Conservation (phyloP, 2,329 filamentous ascomycete species). For the Arthrobotrys entomopaga region DNA sequence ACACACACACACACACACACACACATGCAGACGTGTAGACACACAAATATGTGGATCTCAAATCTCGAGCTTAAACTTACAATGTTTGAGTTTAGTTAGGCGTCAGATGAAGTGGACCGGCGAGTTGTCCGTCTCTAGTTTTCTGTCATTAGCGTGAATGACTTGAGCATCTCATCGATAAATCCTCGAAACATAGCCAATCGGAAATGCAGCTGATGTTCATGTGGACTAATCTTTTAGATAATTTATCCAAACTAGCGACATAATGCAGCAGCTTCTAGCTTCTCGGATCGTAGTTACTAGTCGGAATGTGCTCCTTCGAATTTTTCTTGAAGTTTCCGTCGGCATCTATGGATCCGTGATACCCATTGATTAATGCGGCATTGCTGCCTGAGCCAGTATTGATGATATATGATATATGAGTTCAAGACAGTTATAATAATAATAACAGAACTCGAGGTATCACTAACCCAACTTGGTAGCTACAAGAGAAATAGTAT, state of each 20-base stretch:
- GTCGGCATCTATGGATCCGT: constrained; percentile 6
- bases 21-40: background rate
- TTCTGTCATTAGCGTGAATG: constrained; percentile 23
- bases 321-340: background rate
- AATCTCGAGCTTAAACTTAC: constrained; percentile 3
- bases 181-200: constrained; percentile 16
- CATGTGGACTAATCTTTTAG: constrained; percentile 25
- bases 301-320: too few species aligned
- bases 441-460: background rate
- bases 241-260: background rate
- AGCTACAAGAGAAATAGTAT: background rate
- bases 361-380: background rate
- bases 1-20: constrained; percentile 4
- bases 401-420: background rate
- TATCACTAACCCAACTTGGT: background rate
- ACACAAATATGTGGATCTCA: too few species aligned
- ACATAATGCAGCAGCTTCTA: too few species aligned
- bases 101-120: constrained; percentile 26
- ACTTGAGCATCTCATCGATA: background rate
- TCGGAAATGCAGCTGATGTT: constrained; percentile 28
- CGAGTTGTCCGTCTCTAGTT: constrained; percentile 16
- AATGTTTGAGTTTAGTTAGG: constrained; percentile 52
- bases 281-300: too few species aligned
- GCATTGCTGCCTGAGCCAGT: background rate
- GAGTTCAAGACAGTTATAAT: background rate